phyloP scores from a whole-genome alignment of 176 grass and related monocot species.

The Themeda triandra region DNA sequence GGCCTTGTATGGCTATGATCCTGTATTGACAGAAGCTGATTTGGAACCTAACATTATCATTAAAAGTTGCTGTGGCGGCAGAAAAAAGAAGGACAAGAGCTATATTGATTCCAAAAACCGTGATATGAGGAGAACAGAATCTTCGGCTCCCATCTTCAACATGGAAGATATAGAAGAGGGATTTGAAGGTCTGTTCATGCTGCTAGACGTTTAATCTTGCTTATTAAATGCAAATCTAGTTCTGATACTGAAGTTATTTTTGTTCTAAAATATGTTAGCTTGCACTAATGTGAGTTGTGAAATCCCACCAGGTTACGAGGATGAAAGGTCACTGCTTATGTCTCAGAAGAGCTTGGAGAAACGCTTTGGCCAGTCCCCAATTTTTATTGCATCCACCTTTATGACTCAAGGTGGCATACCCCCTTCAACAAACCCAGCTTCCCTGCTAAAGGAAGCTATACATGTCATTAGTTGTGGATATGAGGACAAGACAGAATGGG shows the following conservation, averaged over 20 bases:
- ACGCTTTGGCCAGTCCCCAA: constrained; percentile 82
- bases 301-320: constrained; percentile 49
- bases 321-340: constrained; percentile 73
- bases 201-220: background rate
- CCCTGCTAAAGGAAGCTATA: constrained; percentile 86
- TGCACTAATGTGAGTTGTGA: background rate
- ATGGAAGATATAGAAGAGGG: constrained; percentile 88
- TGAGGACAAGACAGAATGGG: constrained; percentile 95
- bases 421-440: constrained; percentile 67
- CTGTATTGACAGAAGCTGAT: constrained; percentile 73
- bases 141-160: constrained; percentile 75
- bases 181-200: constrained; percentile 47
- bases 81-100: constrained; percentile 71
- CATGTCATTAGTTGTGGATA: constrained; percentile 87
- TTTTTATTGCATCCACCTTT: constrained; percentile 89
- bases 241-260: background rate
- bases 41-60: constrained; percentile 77
- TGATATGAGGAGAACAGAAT: constrained; percentile 70
- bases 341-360: constrained; percentile 80
- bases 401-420: constrained; percentile 63
- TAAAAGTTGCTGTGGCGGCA: constrained; percentile 75
- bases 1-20: constrained; percentile 91
- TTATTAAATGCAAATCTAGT: background rate
- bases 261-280: constrained; percentile 2
- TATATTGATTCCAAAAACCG: constrained; percentile 65